Evolutionary conservation across 768 basidiomycete species (phyloP), one percentile per base, ranked within the genome.

Genomic region (Podaxis sp.): DNA sequence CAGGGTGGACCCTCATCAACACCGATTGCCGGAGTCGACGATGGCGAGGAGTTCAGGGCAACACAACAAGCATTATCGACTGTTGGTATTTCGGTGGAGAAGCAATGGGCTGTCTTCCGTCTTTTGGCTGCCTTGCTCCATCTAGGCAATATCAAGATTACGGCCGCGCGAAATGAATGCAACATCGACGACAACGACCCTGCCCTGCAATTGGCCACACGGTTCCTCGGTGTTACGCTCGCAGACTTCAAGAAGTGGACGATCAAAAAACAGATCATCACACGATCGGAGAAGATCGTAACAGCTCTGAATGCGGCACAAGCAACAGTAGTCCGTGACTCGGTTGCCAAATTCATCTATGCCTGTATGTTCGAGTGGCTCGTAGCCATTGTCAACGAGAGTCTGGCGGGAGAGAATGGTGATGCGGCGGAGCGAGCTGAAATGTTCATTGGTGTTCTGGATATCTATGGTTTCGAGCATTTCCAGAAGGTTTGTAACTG

Each of bases 161-260:
- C 86, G 19, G 87, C 89, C 67, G 76, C 83, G 51, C 86, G 96
- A 44, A 89, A 82, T 39, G 96, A 99, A 71, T 89, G 96, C 2
- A 79, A 83, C 11, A 83, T 99, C 52, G 88, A 93, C 63, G 95
- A 95, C 68, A 83, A 84, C 54, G 96, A 99, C 71, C 73, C 90
- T 15, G 85, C 92, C 17, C 80, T 99, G 33, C 79, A 87, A 39
- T 78, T 94, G 48, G 89, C 95, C 17, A 95, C 95, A 2, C 87
- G 90, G 2, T 92, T 99, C 73, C 81, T 99, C 52, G 97, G 97
- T 12, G 86, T 99, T 60, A 88, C 91, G 57, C 79, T 92, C 33
- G 83, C 87, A 17, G 97, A 99, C 64, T 99, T 99, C 84, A 98
- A 93, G 81, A 98, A 93, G 75, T 99, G 97, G 97, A 96, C 93